These are phyloP conservation scores for Marasmius oreades DNA, from an alignment of 1,284 basidiomycete genomes.

Conservation along the genomic window DNA sequence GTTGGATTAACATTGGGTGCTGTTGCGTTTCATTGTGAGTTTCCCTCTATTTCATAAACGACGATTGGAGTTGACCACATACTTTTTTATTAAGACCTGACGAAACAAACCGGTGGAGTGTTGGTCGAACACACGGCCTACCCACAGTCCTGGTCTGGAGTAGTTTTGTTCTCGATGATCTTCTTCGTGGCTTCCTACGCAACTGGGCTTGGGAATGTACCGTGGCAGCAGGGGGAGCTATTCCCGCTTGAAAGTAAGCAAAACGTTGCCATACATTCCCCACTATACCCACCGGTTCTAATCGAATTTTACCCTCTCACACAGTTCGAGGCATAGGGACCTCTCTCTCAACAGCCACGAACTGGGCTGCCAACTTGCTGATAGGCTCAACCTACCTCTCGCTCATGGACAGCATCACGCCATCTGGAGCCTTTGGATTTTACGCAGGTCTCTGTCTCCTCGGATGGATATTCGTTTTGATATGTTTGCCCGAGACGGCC, in stretches of 20 bases:
- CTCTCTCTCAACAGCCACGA: slow-evolving; percentile 75
- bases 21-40: slow-evolving; percentile 73
- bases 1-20: slow-evolving; percentile 68
- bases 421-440: slow-evolving; percentile 77
- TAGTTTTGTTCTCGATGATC: slow-evolving; percentile 79
- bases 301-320: not conserved
- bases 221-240: slow-evolving; percentile 87
- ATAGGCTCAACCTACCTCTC: slow-evolving; percentile 79
- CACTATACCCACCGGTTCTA: not conserved
- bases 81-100: slow-evolving; percentile 54
- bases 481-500: slow-evolving; percentile 76
- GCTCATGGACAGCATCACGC: slow-evolving; percentile 73
- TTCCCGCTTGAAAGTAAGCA: slow-evolving; percentile 70
- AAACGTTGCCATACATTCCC: slow-evolving; percentile 8
- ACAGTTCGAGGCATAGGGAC: slow-evolving; percentile 78
- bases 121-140: slow-evolving; percentile 66
- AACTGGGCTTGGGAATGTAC: slow-evolving; percentile 73
- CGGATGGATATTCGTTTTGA: slow-evolving; percentile 67
- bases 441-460: slow-evolving; percentile 74
- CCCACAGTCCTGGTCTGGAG: slow-evolving; percentile 58
- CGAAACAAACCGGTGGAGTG: slow-evolving; percentile 59
- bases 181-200: slow-evolving; percentile 83
- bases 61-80: not conserved
- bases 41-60: not conserved
- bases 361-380: slow-evolving; percentile 80